These are phyloP conservation scores for Puccinia hordei DNA, from an alignment of 1,284 basidiomycete genomes.

Conservation along the genomic window DNA sequence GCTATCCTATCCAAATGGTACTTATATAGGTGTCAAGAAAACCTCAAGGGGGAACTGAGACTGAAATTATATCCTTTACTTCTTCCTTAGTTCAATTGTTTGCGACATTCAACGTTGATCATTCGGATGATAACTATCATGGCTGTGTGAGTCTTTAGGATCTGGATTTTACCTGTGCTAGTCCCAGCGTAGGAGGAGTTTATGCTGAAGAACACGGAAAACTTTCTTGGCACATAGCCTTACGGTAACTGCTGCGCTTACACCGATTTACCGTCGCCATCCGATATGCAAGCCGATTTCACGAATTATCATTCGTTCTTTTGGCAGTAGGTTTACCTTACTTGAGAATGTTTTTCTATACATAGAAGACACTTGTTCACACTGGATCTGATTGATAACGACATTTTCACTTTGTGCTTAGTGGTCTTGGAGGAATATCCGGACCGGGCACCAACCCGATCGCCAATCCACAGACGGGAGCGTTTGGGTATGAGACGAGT, in stretches of 20 bases:
- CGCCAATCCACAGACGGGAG: conserved; percentile 23
- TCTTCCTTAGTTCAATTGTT: conserved; percentile 34
- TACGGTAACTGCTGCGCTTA: conserved; percentile 43
- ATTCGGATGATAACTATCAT: conserved; percentile 37
- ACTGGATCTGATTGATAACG: background rate
- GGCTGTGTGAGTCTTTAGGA: conserved; percentile 28
- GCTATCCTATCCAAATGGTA: conserved; percentile 37
- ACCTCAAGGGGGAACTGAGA: background rate
- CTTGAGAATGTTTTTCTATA: background rate
- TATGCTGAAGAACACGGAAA: background rate
- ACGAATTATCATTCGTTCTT: conserved; percentile 45
- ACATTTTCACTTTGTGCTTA: background rate
- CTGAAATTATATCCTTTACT: background rate
- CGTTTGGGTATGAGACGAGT: conserved; percentile 27
- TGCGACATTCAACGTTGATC: conserved; percentile 32
- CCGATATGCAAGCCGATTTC: conserved; percentile 30
- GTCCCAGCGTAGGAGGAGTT: background rate
- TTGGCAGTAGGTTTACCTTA: conserved; percentile 31
- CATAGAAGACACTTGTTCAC: background rate
- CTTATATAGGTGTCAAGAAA: background rate
- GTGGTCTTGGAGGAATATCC: conserved; percentile 23
- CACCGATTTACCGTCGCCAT: conserved; percentile 28
- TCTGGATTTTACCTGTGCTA: background rate
- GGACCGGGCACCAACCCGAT: conserved; percentile 29
- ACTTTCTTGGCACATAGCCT: conserved; percentile 14